Conservation (phyloP, 1,284 basidiomycete species). For the Ganoderma lingzhi region DNA sequence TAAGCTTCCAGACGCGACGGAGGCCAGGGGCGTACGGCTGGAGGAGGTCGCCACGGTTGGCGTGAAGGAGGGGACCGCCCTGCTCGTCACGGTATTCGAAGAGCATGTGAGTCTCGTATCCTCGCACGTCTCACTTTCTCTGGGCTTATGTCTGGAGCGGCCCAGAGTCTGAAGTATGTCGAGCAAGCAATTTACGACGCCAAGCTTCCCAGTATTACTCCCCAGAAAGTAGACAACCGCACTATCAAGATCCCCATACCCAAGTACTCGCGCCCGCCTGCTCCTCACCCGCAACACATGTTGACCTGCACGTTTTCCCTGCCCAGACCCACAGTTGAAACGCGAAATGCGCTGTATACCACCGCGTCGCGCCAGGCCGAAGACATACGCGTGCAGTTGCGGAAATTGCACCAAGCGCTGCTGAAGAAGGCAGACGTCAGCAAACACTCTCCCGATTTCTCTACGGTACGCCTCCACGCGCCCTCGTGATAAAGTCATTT, state of each 20-base stretch:
- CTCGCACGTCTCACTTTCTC: neutral
- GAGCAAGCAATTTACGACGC: constrained; percentile 77
- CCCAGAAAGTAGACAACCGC: constrained; percentile 70
- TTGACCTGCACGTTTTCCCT: constrained; percentile 7
- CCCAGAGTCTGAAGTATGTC: constrained; percentile 77
- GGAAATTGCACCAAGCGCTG: constrained; percentile 69
- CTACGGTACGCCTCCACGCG: constrained; percentile 16
- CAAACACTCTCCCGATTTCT: constrained; percentile 66
- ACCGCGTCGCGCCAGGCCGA: constrained; percentile 70
- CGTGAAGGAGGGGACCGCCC: constrained; percentile 74
- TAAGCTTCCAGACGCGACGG: constrained; percentile 49
- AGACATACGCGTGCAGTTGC: constrained; percentile 76
- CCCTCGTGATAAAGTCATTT: constrained; percentile 9
- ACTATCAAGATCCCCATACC: constrained; percentile 83
- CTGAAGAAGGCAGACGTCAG: constrained; percentile 73
- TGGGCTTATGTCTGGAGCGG: neutral
- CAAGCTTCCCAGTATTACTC: constrained; percentile 73
- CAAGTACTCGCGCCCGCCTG: constrained; percentile 56
- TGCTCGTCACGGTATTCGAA: constrained; percentile 79
- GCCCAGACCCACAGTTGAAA: constrained; percentile 76
- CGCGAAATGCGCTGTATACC: constrained; percentile 61
- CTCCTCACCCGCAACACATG: neutral
- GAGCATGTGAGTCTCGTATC: constrained; percentile 62
- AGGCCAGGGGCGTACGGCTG: constrained; percentile 48
- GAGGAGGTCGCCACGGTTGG: constrained; percentile 82